Base-by-base conservation (phyloP, 139 green algal species). In the Ettlia oleoabundans region DNA sequence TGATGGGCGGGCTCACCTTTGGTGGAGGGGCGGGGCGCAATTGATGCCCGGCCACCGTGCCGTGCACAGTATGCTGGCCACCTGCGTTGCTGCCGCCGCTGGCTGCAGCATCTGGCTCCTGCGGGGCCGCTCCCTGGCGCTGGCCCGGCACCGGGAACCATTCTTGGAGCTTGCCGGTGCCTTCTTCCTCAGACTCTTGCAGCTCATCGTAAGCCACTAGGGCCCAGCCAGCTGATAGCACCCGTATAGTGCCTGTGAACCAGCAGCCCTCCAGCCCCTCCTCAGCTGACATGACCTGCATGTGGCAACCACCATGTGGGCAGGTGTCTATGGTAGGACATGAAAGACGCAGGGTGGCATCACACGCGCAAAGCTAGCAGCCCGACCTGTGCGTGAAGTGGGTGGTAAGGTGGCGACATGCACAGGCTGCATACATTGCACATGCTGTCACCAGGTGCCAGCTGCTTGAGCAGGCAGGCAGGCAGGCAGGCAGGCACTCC, bases 141-240 rank as follows among this genome's bases (percentile, higher is more conserved):
- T 58, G 41, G 2, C 53, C 62, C 19, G 78, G 86, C 38, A 92
- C 21, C 3, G 81, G 86, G 73, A 90, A 92, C 88, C 88, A 92
- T 64, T 92, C 88, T 24, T 55, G 82, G 72, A 92, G 80, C 21
- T 37, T 24, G 8, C 42, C 33, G 32, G 42, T 67, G n/a, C 82
- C 84, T 18, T 89, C 84, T 4, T 82, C 82, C n/a, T 80, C 80
- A 19, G 62, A 47, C 0, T 82, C 83, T 19, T 43, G 53, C 3
- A 92, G 86, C 7, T 86, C 82, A 21, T 78, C 75, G 21, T 89
- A 92, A 26, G 78, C 75, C 4, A 91, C 84, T 64, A 91, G 79
- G 3, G 82, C 88, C 78, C 79, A 85, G 63, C 74, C 79, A 10
- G 38, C 43, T 30, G 70, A 32, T 30, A 85, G 32, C 41, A 83